These are phyloP conservation scores for Gypsophila paniculata DNA, from an alignment of 179 eudicot genomes.

Conservation along the genomic window DNA sequence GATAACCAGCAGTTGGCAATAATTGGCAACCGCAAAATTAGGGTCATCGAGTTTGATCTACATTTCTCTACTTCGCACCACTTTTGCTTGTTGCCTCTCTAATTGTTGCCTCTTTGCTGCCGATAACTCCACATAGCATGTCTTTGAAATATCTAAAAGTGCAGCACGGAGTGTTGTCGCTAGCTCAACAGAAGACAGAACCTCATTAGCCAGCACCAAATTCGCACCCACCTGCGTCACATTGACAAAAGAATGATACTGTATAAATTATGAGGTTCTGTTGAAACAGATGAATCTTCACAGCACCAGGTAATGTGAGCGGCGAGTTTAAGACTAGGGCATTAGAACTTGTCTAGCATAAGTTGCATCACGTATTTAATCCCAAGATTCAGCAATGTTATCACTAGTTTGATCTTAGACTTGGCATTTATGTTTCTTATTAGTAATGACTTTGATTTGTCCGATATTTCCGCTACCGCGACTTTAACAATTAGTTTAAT, in stretches of 20 bases:
- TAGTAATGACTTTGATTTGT: too few relatives aligned
- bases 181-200: not conserved
- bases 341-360: too few relatives aligned
- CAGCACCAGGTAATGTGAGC: too few relatives aligned
- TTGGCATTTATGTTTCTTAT: too few relatives aligned
- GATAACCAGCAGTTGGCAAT: not conserved
- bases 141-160: not conserved
- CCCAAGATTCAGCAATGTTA: too few relatives aligned
- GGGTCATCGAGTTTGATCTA: not conserved
- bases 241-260: not conserved
- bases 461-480: too few relatives aligned
- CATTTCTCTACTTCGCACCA: constrained; percentile 1
- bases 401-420: too few relatives aligned
- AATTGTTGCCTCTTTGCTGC: not conserved
- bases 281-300: not conserved
- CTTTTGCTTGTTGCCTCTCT: not conserved
- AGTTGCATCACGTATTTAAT: too few relatives aligned
- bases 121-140: not conserved
- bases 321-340: too few relatives aligned
- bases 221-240: not conserved
- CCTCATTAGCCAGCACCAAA: not conserved
- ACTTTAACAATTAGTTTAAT: too few relatives aligned
- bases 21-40: constrained; percentile 9
- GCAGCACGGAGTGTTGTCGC: not conserved
- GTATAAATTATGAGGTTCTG: not conserved